Conservation (phyloP, 192 early-diverging fungal species). For the Coemansia sp. region DNA sequence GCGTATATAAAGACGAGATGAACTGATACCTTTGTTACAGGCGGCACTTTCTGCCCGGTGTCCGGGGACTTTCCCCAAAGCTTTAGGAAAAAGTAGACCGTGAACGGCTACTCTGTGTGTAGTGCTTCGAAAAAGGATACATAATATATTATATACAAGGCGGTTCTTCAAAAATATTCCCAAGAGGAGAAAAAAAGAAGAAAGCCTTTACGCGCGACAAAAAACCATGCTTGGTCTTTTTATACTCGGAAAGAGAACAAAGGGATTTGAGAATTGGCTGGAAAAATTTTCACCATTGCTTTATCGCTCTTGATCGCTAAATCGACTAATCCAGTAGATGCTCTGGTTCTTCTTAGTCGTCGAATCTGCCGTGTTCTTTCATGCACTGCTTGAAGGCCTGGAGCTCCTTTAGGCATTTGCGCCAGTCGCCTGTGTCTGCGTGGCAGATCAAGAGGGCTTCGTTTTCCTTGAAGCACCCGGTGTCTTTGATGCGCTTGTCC, state of each 20-base stretch:
- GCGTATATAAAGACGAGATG: not conserved
- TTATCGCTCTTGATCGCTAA: not conserved
- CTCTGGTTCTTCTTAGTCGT: not conserved
- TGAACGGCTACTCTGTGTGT: conserved; percentile 37
- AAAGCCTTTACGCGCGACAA: not conserved
- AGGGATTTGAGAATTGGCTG: too few species aligned
- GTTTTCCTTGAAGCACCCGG: conserved; percentile 81
- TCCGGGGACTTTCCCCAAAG: conserved; percentile 57
- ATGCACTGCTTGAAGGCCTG: conserved; percentile 75
- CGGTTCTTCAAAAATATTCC: conserved; percentile 55
- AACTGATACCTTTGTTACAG: conserved; percentile 51
- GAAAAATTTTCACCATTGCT: not conserved
- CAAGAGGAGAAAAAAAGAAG: conserved; percentile 20
- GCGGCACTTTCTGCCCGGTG: conserved; percentile 54
- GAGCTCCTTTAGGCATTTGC: conserved; percentile 75
- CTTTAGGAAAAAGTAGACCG: conserved; percentile 15
- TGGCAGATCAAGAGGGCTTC: conserved; percentile 79
- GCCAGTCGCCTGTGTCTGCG: conserved; percentile 84
- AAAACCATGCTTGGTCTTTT: not conserved
- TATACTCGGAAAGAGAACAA: too few species aligned
- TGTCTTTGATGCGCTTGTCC: conserved; percentile 67
- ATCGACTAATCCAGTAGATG: not conserved
- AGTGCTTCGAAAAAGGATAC: conserved; percentile 34
- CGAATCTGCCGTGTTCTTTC: conserved; percentile 18
- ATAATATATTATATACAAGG: conserved; percentile 33